Evolutionary conservation across 202 grass and related monocot species (phyloP).

Genomic region (Panicum virgatum): DNA sequence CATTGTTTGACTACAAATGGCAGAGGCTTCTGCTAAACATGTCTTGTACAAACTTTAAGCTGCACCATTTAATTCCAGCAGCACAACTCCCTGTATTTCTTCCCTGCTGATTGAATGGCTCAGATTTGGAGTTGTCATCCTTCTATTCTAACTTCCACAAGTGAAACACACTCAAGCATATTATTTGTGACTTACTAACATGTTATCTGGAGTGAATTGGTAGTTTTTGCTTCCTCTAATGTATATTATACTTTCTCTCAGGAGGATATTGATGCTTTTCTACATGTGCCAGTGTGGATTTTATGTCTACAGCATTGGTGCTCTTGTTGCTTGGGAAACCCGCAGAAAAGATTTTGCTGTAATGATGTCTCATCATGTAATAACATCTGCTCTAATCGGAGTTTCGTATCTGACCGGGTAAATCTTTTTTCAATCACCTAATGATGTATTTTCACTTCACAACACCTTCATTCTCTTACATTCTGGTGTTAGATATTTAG

Average conservation of each 20-base stretch:
- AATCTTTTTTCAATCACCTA: constrained; percentile 11
- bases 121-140: no score
- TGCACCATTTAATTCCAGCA: constrained; percentile 1
- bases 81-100: constrained; percentile 13
- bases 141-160: constrained; percentile 22
- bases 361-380: constrained; percentile 99
- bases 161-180: not conserved
- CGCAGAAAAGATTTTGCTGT: constrained; percentile 98
- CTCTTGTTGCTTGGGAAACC: constrained; percentile 98
- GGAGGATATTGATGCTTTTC: constrained; percentile 82
- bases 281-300: constrained; percentile 99
- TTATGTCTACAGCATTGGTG: constrained; percentile 92
- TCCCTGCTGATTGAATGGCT: no score
- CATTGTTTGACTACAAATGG: not conserved
- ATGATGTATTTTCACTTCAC: constrained; percentile 38
- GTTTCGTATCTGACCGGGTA: constrained; percentile 88
- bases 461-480: not conserved
- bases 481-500: constrained; percentile 21
- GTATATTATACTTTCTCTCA: constrained; percentile 35
- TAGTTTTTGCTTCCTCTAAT: constrained; percentile 24
- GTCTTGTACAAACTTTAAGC: not conserved
- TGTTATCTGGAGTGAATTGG: constrained; percentile 26
- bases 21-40: not conserved
- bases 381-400: constrained; percentile 88
- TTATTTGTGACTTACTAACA: not conserved